These are phyloP conservation scores for Eruca vesicaria DNA, from an alignment of 441 rosid species.

Conservation along the genomic window DNA sequence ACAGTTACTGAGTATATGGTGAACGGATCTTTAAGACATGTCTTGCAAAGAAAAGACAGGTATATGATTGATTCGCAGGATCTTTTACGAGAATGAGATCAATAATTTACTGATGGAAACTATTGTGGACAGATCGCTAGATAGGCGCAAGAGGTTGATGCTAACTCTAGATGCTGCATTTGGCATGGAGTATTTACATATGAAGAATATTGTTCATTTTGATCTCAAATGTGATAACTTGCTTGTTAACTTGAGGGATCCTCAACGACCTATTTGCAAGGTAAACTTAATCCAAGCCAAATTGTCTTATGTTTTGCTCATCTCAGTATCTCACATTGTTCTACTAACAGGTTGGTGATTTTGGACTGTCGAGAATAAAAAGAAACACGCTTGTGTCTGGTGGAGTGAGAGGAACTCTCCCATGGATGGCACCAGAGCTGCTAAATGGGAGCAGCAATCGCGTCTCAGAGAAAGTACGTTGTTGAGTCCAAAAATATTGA, in stretches of 20 bases:
- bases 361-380: conserved; percentile 76
- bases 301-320: background rate
- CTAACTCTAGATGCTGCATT: conserved; percentile 86
- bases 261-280: conserved; percentile 50
- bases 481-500: background rate
- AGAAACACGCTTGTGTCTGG: conserved; percentile 90
- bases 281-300: background rate
- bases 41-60: conserved; percentile 44
- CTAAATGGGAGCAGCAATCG: conserved; percentile 64
- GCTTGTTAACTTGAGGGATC: conserved; percentile 75
- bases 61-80: background rate
- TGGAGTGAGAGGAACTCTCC: conserved; percentile 90
- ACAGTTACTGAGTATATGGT: conserved; percentile 75
- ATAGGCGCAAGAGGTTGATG: conserved; percentile 72
- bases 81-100: background rate
- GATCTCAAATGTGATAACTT: conserved; percentile 83
- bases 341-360: conserved; percentile 53
- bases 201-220: conserved; percentile 77
- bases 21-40: conserved; percentile 65
- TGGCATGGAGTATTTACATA: conserved; percentile 95
- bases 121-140: conserved; percentile 52
- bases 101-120: background rate
- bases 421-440: conserved; percentile 91
- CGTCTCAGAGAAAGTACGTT: conserved; percentile 72
- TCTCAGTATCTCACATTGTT: background rate